Conservation (phyloP, 2,329 filamentous ascomycete genomes). For the Fusarium sp. region DNA sequence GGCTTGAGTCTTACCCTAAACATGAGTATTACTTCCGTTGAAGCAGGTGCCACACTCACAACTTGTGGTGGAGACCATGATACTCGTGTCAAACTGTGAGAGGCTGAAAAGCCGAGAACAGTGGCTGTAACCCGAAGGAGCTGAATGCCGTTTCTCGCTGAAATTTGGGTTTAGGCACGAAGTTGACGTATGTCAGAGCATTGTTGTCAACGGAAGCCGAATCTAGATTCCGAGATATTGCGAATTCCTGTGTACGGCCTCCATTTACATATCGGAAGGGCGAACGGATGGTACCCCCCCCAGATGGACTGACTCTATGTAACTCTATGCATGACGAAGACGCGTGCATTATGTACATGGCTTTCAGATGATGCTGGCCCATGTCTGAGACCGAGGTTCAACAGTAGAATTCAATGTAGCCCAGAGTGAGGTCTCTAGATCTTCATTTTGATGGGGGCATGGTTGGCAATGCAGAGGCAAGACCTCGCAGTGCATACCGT, state of each 20-base stretch:
- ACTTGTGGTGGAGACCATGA: constrained; percentile 32
- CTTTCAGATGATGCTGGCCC: constrained; percentile 25
- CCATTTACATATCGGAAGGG: constrained; percentile 17
- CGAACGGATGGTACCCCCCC: constrained; percentile 29
- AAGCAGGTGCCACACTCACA: constrained; percentile 45
- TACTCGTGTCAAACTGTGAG: constrained; percentile 54
- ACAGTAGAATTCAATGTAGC: constrained; percentile 19
- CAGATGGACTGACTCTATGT: not conserved
- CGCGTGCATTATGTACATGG: constrained; percentile 9
- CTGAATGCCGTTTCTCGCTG: constrained; percentile 15
- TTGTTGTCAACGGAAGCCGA: constrained; percentile 35
- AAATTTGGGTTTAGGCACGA: constrained; percentile 16
- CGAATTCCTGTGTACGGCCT: not conserved
- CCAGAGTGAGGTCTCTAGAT: constrained; percentile 1
- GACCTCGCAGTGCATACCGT: constrained; percentile 18
- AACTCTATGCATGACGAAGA: constrained; percentile 8
- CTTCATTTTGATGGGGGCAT: constrained; percentile 22
- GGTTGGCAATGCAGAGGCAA: constrained; percentile 29
- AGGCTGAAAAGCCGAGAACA: constrained; percentile 44
- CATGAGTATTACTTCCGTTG: constrained; percentile 14
- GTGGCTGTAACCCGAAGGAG: constrained; percentile 37
- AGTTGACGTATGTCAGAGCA: constrained; percentile 25
- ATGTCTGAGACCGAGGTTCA: constrained; percentile 37
- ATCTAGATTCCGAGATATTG: constrained; percentile 26
- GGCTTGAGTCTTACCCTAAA: constrained; percentile 27